Evolutionary conservation across 2,329 filamentous ascomycete genomes (phyloP), one percentile per base, ranked within the genome.

Genomic region (Epichloe coenophiala): DNA sequence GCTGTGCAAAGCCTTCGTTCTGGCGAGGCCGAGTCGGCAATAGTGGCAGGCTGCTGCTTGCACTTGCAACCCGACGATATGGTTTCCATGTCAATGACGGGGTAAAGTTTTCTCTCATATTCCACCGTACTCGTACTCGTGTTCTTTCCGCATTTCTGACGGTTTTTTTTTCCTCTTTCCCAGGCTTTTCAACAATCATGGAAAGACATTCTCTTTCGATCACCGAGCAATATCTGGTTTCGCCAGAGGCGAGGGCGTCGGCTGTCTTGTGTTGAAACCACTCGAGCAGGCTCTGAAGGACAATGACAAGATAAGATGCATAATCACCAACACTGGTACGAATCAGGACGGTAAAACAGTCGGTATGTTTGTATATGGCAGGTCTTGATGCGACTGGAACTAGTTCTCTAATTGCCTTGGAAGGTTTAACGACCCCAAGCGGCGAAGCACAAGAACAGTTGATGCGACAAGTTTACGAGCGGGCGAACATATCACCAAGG

Each of bases 211-310:
- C 47, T 74, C 75, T 39, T 56, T 59, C 35, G 53, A 65, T 57
- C 53, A 63, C 52, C 46, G 59, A 44, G 60, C 59, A 33, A 45
- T 60, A 11, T 57, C 36, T 39, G 82, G 82, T 0, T 85, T 80
- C 56, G 79, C 73, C 0, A 71, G 80, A 13, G 81, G 78, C 7
- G 80, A 84, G 56, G 80, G 78, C 3, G 71, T 74, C 19, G 76
- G 68, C 3, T 68, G 74, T 46, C 56, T 83, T 2, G 60, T 82
- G 11, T 59, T 84, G n/a, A 83, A 83, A 63, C 71, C 70, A 0
- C 66, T 83, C 0, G 68, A 72, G 33, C 68, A 76, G 51, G 80
- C 80, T 3, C 59, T 80, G 23, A 65, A 60, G 39, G 77, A 79
- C 54, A 74, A 74, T 19, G 78, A 84, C 58, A 67, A 70, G 1